phyloP scores from a whole-genome alignment of 2,329 filamentous ascomycete species.

The Pseudogymnoascus sp. region DNA sequence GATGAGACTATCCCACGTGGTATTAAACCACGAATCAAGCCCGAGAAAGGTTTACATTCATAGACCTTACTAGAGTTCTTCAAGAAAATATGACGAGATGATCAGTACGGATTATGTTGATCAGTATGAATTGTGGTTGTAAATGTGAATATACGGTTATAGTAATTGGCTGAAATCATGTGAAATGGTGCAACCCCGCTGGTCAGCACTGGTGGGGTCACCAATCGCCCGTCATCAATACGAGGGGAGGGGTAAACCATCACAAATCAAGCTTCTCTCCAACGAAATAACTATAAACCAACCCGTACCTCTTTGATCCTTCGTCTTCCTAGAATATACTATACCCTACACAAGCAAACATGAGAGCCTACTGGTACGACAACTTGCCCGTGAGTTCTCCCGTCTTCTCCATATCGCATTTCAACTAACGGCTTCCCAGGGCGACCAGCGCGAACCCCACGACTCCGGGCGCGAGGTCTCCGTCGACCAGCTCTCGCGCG shows the following conservation, averaged over 20 bases:
- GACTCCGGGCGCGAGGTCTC: slow-evolving; percentile 69
- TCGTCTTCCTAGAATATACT: background rate
- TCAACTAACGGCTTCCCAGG: slow-evolving; percentile 42
- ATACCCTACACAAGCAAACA: slow-evolving; percentile 30
- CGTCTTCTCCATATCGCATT: slow-evolving; percentile 3
- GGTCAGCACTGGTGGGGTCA: slow-evolving; percentile 2
- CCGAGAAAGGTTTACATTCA: background rate
- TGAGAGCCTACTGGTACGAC: slow-evolving; percentile 67
- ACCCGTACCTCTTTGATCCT: background rate
- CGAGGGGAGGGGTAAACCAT: slow-evolving; percentile 1
- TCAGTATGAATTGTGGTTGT: background rate
- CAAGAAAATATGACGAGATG: background rate
- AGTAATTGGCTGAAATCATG: slow-evolving; percentile 8
- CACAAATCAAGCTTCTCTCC: background rate
- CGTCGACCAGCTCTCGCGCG: slow-evolving; percentile 54
- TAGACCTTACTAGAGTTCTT: background rate
- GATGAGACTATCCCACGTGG: background rate
- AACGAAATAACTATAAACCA: slow-evolving; percentile 6
- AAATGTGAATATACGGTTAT: background rate
- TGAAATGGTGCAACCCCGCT: slow-evolving; percentile 8
- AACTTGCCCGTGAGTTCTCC: slow-evolving; percentile 46
- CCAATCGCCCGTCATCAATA: background rate
- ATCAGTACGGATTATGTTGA: background rate
- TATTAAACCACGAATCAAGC: background rate
- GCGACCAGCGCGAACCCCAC: slow-evolving; percentile 87